phyloP scores from a whole-genome alignment of 2,329 filamentous ascomycete species.

The Chrysoporthe puriensis region DNA sequence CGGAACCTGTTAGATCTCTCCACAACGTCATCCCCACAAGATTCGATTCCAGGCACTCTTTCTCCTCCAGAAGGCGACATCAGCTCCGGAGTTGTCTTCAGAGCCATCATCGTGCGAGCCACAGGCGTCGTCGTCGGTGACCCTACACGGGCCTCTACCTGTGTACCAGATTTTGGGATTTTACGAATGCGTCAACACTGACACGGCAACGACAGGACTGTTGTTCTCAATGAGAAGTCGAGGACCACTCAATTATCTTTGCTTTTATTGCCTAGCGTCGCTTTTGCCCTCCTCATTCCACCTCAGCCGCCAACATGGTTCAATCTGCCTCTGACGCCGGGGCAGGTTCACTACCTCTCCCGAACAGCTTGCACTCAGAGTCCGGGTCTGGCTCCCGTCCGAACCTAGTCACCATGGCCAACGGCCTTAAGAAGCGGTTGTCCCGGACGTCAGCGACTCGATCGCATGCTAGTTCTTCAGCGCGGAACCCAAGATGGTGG shows the following conservation, averaged over 20 bases:
- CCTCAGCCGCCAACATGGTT: neutral
- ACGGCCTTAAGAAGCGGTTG: conserved; percentile 29
- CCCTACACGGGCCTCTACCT: neutral
- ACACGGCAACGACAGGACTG: neutral
- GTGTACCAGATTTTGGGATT: neutral
- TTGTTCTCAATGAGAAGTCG: neutral
- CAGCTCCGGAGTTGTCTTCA: neutral
- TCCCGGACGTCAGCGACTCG: conserved; percentile 8
- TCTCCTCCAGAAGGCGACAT: neutral
- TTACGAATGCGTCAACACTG: neutral
- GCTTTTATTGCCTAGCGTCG: neutral
- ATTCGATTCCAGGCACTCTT: neutral
- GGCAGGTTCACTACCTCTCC: conserved; percentile 32
- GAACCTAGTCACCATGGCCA: conserved; percentile 29
- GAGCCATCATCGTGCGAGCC: neutral
- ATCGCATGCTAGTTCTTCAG: conserved; percentile 8
- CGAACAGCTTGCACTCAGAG: conserved; percentile 22
- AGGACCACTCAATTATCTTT: neutral
- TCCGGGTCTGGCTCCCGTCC: conserved; percentile 25
- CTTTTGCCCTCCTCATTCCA: neutral
- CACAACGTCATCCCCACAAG: too few relatives aligned
- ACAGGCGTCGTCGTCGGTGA: neutral
- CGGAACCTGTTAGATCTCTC: too few relatives aligned
- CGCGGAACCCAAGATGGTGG: conserved; percentile 62
- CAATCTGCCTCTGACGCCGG: conserved; percentile 29